Percentiles rank a stretch among this genome's conserved stretches.
These are phyloP conservation scores for Rubus parviflorus DNA, from an alignment of 306 rosid species.

Conservation along the genomic window DNA sequence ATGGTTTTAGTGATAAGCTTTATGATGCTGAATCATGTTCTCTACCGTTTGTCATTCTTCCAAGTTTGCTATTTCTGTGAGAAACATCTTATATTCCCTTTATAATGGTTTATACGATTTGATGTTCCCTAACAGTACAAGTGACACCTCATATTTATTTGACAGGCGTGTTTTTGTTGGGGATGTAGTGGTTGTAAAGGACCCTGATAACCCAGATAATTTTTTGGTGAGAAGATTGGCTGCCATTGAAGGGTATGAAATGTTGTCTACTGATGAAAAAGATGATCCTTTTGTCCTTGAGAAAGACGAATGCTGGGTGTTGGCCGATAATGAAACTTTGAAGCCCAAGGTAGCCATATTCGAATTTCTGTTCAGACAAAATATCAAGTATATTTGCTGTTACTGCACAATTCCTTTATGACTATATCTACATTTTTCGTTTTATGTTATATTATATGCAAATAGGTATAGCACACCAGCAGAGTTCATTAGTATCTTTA, in stretches of 20 bases:
- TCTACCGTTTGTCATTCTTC: background rate
- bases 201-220: conserved; percentile 65
- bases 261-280: conserved; percentile 76
- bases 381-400: conserved; percentile 14
- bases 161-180: conserved; percentile 85
- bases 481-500: background rate
- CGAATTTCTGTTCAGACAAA: background rate
- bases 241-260: conserved; percentile 89
- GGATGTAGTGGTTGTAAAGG: conserved; percentile 87
- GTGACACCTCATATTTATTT: conserved; percentile 32
- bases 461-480: background rate
- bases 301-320: conserved; percentile 87
- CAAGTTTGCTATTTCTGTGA: background rate
- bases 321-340: conserved; percentile 78
- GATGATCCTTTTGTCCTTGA: conserved; percentile 83
- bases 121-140: background rate
- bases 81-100: background rate
- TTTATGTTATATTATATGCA: background rate
- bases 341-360: conserved; percentile 73
- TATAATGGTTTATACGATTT: background rate
- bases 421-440: background rate
- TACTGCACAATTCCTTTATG: background rate
- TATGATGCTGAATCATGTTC: conserved; percentile 1
- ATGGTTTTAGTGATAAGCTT: background rate
- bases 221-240: conserved; percentile 83